Evolutionary conservation across 148 eudicot species (phyloP).

Genomic region (Amaranthus cruentus): DNA sequence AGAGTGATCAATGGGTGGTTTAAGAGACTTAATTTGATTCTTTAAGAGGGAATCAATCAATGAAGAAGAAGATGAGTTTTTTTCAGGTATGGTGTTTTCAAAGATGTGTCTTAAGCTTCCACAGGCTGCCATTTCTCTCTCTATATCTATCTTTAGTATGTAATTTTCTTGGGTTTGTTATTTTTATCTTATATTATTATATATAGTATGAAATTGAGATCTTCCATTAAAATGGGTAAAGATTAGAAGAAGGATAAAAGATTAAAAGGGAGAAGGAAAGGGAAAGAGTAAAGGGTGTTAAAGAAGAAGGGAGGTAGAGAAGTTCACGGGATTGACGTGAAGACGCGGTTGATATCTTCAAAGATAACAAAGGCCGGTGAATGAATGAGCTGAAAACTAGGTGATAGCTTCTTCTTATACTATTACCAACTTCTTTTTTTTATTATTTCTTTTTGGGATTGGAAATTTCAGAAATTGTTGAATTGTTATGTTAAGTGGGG

Average conservation of each 20-base stretch:
- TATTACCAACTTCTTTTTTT: not conserved
- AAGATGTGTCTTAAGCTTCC: constrained; percentile 67
- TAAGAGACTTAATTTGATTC: constrained; percentile 40
- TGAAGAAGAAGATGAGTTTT: constrained; percentile 26
- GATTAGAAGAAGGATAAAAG: constrained; percentile 1
- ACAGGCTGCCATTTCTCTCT: constrained; percentile 54
- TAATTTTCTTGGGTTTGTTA: not conserved
- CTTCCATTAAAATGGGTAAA: not conserved
- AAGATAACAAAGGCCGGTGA: constrained; percentile 6
- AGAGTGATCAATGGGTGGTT: constrained; percentile 38
- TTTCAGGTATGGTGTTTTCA: constrained; percentile 52
- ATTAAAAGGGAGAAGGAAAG: constrained; percentile 1
- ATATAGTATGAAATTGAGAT: not conserved
- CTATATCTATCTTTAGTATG: too few species aligned
- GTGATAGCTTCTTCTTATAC: not conserved
- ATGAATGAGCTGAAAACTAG: constrained; percentile 12
- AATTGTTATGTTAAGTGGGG: not conserved
- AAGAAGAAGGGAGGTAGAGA: not conserved
- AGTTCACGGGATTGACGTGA: constrained; percentile 43
- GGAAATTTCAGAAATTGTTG: not conserved
- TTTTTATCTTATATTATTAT: not conserved
- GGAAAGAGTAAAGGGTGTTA: constrained; percentile 3
- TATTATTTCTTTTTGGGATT: not conserved
- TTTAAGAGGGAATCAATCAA: constrained; percentile 43
- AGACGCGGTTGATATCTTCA: constrained; percentile 17